These are phyloP conservation scores for Didymella sp. DNA, from an alignment of 2,329 filamentous ascomycete genomes.

Conservation along the genomic window DNA sequence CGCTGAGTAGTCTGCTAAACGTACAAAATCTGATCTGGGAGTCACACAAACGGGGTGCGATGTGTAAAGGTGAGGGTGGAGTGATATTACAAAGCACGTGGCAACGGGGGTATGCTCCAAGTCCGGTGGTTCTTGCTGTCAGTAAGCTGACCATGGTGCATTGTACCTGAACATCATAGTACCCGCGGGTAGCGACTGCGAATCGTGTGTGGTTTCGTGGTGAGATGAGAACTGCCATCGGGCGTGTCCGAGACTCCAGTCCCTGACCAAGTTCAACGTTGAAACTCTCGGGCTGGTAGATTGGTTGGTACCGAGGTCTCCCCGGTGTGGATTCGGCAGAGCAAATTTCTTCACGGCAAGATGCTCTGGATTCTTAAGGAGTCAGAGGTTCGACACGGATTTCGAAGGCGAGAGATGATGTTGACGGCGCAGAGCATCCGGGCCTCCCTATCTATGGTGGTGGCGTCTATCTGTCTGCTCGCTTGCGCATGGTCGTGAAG, in stretches of 20 bases:
- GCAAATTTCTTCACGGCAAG: constrained; percentile 19
- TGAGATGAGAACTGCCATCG: constrained; percentile 16
- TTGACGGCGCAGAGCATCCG: constrained; percentile 5
- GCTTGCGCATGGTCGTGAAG: constrained; percentile 2
- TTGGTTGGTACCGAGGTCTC: constrained; percentile 12
- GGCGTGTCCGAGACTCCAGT: constrained; percentile 14
- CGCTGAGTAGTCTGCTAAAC: constrained; percentile 15
- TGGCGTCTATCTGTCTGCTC: constrained; percentile 3
- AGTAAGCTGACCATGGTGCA: constrained; percentile 11
- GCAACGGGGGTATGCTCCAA: constrained; percentile 9
- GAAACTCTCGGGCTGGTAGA: constrained; percentile 11
- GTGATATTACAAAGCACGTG: constrained; percentile 20
- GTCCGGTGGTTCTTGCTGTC: constrained; percentile 2
- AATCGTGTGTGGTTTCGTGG: constrained; percentile 13
- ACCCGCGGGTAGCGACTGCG: constrained; percentile 1
- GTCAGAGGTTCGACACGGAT: constrained; percentile 1
- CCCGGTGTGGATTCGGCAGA: constrained; percentile 18
- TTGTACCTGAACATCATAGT: constrained; percentile 12
- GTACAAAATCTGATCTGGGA: constrained; percentile 7
- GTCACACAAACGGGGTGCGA: neutral
- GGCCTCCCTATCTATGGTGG: constrained; percentile 8
- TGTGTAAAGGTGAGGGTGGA: constrained; percentile 2
- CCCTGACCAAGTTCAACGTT: neutral
- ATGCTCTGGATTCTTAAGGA: constrained; percentile 6
- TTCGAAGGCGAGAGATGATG: constrained; percentile 4